Evolutionary conservation across 164 flowering plant species (phyloP).

Genomic region (Vitis riparia): DNA sequence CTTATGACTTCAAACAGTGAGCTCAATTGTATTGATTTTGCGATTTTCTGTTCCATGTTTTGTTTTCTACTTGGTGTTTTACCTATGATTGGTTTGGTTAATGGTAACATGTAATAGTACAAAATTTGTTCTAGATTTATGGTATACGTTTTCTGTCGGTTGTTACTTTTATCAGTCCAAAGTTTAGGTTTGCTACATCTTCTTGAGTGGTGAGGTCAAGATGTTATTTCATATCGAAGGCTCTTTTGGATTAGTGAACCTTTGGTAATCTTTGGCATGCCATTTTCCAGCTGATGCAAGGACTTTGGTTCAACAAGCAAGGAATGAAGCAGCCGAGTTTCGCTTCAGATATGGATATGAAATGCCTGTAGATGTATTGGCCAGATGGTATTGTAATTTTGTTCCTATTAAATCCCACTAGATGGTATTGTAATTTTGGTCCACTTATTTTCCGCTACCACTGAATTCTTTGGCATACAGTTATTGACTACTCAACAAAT

Average conservation of each 20-base stretch:
- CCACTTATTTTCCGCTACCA: too few species aligned
- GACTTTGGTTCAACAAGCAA: slow-evolving; percentile 94
- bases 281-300: slow-evolving; percentile 87
- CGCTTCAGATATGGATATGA: slow-evolving; percentile 90
- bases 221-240: not conserved
- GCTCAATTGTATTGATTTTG: too few species aligned
- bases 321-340: slow-evolving; percentile 96
- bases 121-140: too few species aligned
- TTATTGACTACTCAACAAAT: too few species aligned
- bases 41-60: too few species aligned
- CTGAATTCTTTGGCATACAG: too few species aligned
- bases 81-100: too few species aligned
- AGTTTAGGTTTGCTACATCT: not conserved
- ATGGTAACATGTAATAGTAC: too few species aligned
- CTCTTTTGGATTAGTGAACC: not conserved
- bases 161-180: not conserved
- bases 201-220: not conserved
- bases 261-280: not conserved
- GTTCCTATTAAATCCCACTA: slow-evolving; percentile 2
- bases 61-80: too few species aligned
- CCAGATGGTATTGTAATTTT: slow-evolving; percentile 64
- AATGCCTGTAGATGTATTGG: slow-evolving; percentile 89
- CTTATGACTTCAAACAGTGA: too few species aligned
- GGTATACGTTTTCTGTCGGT: too few species aligned
- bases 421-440: slow-evolving; percentile 50